Evolutionary conservation across 2,329 filamentous ascomycete genomes (phyloP).

Genomic region (Tolypocladium tundrense): DNA sequence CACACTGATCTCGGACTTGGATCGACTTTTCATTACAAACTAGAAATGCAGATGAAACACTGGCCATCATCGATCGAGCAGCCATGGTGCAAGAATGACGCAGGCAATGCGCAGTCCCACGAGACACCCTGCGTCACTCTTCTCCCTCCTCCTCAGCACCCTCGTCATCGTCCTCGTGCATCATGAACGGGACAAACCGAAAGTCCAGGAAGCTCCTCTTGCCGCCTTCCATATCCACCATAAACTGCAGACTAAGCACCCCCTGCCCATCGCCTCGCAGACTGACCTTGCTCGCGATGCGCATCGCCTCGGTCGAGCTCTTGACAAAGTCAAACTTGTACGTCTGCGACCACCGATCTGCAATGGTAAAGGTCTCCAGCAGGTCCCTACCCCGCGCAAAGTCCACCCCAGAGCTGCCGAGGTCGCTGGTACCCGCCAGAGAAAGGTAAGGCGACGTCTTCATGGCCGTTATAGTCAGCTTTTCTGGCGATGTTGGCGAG

Average conservation of each 20-base stretch:
- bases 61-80: too few relatives aligned
- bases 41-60: neutral
- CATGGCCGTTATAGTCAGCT: slow-evolving; percentile 58
- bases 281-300: slow-evolving; percentile 82
- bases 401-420: slow-evolving; percentile 55
- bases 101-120: neutral
- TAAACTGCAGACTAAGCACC: slow-evolving; percentile 88
- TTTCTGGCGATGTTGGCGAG: slow-evolving; percentile 58
- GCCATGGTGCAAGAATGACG: too few relatives aligned
- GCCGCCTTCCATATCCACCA: slow-evolving; percentile 74
- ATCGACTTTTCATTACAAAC: neutral
- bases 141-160: neutral
- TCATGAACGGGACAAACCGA: slow-evolving; percentile 63
- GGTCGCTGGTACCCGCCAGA: slow-evolving; percentile 50
- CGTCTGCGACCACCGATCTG: slow-evolving; percentile 50
- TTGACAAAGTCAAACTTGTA: slow-evolving; percentile 86
- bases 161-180: slow-evolving; percentile 40
- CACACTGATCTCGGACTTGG: neutral
- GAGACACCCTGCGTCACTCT: neutral
- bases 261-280: slow-evolving; percentile 80
- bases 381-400: slow-evolving; percentile 55
- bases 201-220: slow-evolving; percentile 71
- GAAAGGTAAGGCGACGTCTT: slow-evolving; percentile 61
- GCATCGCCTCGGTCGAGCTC: slow-evolving; percentile 85
- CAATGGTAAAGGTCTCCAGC: slow-evolving; percentile 64